Percentiles rank a stretch among this genome's conserved stretches.
phyloP scores from a whole-genome alignment of 495 filamentous ascomycete genomes.

The Xylaria longipes region DNA sequence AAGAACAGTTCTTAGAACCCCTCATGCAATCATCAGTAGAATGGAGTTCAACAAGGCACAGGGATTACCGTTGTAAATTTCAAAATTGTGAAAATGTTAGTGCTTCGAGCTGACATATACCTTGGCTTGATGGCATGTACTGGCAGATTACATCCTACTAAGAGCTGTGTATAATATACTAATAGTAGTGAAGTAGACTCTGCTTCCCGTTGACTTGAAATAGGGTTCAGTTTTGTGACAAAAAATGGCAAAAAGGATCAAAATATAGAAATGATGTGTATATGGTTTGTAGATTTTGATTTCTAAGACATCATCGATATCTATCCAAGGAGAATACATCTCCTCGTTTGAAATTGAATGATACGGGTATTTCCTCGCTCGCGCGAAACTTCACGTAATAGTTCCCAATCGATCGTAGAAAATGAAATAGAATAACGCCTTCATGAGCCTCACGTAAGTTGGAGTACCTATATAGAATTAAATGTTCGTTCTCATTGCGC shows the following conservation, averaged over 20 bases:
- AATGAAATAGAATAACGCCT: background rate
- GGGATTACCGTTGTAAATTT: conserved; percentile 41
- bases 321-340: background rate
- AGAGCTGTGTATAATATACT: background rate
- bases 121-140: background rate
- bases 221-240: background rate
- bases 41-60: too few species aligned
- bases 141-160: background rate
- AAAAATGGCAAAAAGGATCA: background rate
- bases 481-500: conserved; percentile 32
- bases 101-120: background rate
- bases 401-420: background rate
- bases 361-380: background rate
- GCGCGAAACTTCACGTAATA: background rate
- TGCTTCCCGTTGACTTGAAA: background rate
- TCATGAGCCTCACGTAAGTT: background rate
- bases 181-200: background rate
- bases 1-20: too few species aligned
- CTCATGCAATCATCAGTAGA: too few species aligned
- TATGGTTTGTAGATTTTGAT: background rate
- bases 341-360: background rate
- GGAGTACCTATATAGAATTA: conserved; percentile 31
- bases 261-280: background rate
- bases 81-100: conserved; percentile 29
- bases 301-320: background rate